Percentiles rank a stretch among this genome's conserved stretches.
These are phyloP conservation scores for Dactylellina leptospora DNA, from an alignment of 2,329 filamentous ascomycete genomes.

Conservation along the genomic window DNA sequence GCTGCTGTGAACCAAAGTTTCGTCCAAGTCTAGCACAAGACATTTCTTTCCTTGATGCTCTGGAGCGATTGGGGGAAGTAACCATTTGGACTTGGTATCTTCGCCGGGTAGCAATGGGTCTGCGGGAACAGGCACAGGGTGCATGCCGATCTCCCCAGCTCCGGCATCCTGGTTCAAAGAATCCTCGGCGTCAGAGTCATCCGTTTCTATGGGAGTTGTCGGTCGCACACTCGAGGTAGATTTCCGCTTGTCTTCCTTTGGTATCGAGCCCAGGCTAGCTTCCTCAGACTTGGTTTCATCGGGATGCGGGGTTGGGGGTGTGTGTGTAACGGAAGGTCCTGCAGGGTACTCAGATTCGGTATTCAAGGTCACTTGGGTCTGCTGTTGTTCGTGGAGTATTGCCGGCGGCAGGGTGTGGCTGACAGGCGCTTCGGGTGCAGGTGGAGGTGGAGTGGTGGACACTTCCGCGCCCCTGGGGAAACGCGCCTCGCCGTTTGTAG, in stretches of 20 bases:
- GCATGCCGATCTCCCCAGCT: constrained; percentile 43
- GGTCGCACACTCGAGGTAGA: constrained; percentile 42
- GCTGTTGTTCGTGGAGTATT: constrained; percentile 45
- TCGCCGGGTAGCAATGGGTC: constrained; percentile 42
- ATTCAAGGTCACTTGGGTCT: constrained; percentile 32
- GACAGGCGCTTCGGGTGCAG: constrained; percentile 42
- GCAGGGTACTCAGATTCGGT: constrained; percentile 20
- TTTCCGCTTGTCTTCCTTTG: constrained; percentile 46
- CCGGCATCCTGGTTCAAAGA: constrained; percentile 26
- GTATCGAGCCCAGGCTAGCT: constrained; percentile 5
- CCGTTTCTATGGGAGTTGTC: constrained; percentile 43
- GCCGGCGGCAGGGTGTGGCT: constrained; percentile 35
- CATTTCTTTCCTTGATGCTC: constrained; percentile 90
- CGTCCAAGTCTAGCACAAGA: constrained; percentile 91
- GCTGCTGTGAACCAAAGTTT: constrained; percentile 96
- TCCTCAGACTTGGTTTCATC: constrained; percentile 39
- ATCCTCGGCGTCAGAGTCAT: constrained; percentile 40
- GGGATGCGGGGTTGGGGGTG: constrained; percentile 30
- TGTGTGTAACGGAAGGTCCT: constrained; percentile 42
- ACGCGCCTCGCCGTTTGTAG: constrained; percentile 43
- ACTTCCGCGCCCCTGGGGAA: constrained; percentile 34
- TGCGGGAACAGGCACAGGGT: constrained; percentile 34
- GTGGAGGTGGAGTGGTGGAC: constrained; percentile 38
- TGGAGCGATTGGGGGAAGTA: constrained; percentile 82
- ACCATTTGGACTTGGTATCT: constrained; percentile 64